Percentiles rank a stretch among this genome's conserved stretches.
Evolutionary conservation across 164 flowering plant species (phyloP).

Genomic region (Vitis riparia): DNA sequence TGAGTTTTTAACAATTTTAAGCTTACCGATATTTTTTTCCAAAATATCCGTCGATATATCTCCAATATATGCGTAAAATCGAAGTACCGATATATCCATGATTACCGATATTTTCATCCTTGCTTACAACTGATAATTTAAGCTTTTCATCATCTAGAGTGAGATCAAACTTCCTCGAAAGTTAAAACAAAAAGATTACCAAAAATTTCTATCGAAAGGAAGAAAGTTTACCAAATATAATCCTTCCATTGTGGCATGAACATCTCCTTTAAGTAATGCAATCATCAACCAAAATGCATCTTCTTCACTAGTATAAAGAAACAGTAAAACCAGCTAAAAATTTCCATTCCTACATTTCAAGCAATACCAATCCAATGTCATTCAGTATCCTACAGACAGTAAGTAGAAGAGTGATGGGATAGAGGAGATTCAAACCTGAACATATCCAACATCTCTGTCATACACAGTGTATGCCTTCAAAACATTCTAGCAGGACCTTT

Average conservation of each 20-base stretch:
- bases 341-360: conserved; percentile 85
- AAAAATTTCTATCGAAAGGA: too few species aligned
- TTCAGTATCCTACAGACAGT: not conserved
- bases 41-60: too few species aligned
- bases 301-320: conserved; percentile 99
- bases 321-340: conserved; percentile 88
- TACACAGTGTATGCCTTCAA: conserved; percentile 96
- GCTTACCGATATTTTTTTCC: too few species aligned
- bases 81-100: too few species aligned
- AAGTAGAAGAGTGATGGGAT: not conserved
- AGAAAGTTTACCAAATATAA: conserved; percentile 67
- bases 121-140: not conserved
- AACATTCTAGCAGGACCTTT: conserved; percentile 97
- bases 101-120: too few species aligned
- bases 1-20: too few species aligned
- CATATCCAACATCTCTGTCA: conserved; percentile 98
- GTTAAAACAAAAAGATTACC: too few species aligned
- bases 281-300: conserved; percentile 99
- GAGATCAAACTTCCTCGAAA: not conserved
- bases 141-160: not conserved
- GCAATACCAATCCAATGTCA: conserved; percentile 4
- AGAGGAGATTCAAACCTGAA: conserved; percentile 63
- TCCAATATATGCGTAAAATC: too few species aligned
- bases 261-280: conserved; percentile 94
- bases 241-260: conserved; percentile 99